Conservation (phyloP, 306 rosid genomes). For the Vachellia pachyceras region DNA sequence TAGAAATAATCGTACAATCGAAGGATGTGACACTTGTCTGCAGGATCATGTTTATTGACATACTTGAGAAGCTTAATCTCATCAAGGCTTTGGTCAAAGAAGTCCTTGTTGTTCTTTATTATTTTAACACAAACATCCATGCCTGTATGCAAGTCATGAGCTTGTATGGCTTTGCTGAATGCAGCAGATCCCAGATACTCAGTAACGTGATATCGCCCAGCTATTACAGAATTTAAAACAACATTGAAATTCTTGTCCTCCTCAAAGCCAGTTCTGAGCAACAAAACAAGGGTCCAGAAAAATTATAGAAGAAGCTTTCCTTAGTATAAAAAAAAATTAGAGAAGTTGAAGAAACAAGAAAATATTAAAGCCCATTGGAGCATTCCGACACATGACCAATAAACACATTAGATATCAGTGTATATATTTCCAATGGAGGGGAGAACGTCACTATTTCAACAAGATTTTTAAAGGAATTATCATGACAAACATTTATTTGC, state of each 20-base stretch:
- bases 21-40: slow-evolving; percentile 91
- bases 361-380: neutral
- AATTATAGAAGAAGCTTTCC: slow-evolving; percentile 4
- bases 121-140: slow-evolving; percentile 98
- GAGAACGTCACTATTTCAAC: slow-evolving; percentile 26
- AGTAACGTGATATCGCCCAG: slow-evolving; percentile 98
- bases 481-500: slow-evolving; percentile 7
- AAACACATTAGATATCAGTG: neutral
- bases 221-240: slow-evolving; percentile 89
- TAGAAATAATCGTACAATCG: slow-evolving; percentile 97
- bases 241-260: slow-evolving; percentile 99
- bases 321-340: too few species aligned
- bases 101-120: slow-evolving; percentile 99
- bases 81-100: slow-evolving; percentile 98
- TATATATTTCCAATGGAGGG: neutral
- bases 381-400: neutral
- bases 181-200: slow-evolving; percentile 99
- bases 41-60: slow-evolving; percentile 97
- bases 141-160: slow-evolving; percentile 96
- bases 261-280: slow-evolving; percentile 96
- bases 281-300: slow-evolving; percentile 49
- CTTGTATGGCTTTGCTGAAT: slow-evolving; percentile 98
- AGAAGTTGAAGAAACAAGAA: neutral
- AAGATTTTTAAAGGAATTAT: slow-evolving; percentile 19
- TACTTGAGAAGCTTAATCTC: slow-evolving; percentile 99